A percentile compares a stretch with the other conserved stretches of the same genome.
These are phyloP conservation scores for Emericellopsis terricola DNA, from an alignment of 495 filamentous ascomycete genomes.

Conservation along the genomic window DNA sequence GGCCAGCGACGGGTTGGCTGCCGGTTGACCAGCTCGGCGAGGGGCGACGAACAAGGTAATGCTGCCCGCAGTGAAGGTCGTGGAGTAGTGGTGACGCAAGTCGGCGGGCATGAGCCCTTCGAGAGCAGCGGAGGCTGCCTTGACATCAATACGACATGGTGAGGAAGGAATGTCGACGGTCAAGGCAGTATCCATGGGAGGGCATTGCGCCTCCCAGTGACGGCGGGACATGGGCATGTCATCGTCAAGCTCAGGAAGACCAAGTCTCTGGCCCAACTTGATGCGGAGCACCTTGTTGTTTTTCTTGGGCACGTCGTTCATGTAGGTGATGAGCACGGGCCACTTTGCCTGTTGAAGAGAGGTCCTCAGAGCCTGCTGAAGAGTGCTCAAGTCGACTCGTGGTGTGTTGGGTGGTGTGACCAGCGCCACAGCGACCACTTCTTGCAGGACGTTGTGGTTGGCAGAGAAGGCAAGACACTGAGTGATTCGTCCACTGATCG, in stretches of 20 bases:
- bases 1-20: neutral
- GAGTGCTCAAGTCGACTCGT: constrained; percentile 15
- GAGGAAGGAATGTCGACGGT: constrained; percentile 7
- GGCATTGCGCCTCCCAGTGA: constrained; percentile 18
- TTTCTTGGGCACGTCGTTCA: constrained; percentile 21
- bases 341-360: constrained; percentile 21
- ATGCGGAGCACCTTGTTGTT: constrained; percentile 29
- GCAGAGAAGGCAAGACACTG: constrained; percentile 25
- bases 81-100: neutral
- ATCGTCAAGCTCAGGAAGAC: constrained; percentile 9
- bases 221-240: constrained; percentile 10
- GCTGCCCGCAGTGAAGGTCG: neutral
- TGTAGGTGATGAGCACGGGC: constrained; percentile 22
- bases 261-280: constrained; percentile 17
- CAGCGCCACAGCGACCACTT: constrained; percentile 24
- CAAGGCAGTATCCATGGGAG: constrained; percentile 16
- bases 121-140: neutral
- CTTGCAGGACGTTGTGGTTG: constrained; percentile 22
- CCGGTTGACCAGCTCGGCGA: neutral
- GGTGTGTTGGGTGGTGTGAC: constrained; percentile 13
- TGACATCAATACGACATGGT: constrained; percentile 5
- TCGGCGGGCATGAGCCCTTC: neutral
- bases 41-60: neutral
- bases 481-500: constrained; percentile 13
- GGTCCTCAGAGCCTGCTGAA: constrained; percentile 11